Percentiles rank a stretch among this genome's conserved stretches.
Evolutionary conservation across 495 filamentous ascomycete genomes (phyloP).

Genomic region (Xylaria venustula): DNA sequence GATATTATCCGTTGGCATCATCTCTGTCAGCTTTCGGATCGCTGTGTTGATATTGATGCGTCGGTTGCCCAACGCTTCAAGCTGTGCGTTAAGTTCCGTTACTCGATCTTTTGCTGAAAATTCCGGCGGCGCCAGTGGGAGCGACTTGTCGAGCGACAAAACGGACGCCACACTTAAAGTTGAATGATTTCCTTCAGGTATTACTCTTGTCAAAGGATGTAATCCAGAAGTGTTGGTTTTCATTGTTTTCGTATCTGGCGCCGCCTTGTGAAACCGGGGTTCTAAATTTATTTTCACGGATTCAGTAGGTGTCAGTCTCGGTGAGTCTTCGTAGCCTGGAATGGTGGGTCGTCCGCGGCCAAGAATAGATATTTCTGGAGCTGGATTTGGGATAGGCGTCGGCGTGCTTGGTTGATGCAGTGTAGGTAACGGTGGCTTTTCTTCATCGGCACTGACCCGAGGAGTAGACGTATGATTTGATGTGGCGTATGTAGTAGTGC

Average conservation of each 20-base stretch:
- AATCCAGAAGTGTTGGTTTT: slow-evolving; percentile 15
- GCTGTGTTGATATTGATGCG: slow-evolving; percentile 68
- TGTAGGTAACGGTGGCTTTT: slow-evolving; percentile 34
- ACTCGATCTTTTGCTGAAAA: slow-evolving; percentile 58
- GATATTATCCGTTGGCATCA: slow-evolving; percentile 55
- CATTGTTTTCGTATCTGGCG: neutral
- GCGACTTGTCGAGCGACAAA: slow-evolving; percentile 51
- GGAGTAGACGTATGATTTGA: slow-evolving; percentile 54
- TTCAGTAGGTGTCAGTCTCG: slow-evolving; percentile 15
- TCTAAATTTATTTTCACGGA: slow-evolving; percentile 28
- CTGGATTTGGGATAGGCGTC: slow-evolving; percentile 8
- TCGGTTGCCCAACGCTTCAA: slow-evolving; percentile 62
- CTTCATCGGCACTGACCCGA: slow-evolving; percentile 49
- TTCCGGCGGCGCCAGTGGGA: slow-evolving; percentile 59
- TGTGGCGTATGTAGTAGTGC: slow-evolving; percentile 68
- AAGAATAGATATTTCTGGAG: slow-evolving; percentile 30
- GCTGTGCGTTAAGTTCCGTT: slow-evolving; percentile 62
- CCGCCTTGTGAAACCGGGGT: slow-evolving; percentile 20
- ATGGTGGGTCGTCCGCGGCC: slow-evolving; percentile 34
- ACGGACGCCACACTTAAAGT: slow-evolving; percentile 9
- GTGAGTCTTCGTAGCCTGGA: slow-evolving; percentile 22
- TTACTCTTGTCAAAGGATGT: slow-evolving; percentile 13
- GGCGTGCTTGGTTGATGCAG: slow-evolving; percentile 28
- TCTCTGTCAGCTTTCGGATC: slow-evolving; percentile 68
- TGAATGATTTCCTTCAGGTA: slow-evolving; percentile 7